Evolutionary conservation across 2,329 filamentous ascomycete species (phyloP).

Genomic region (Paecilomyces dactylethromorphus): DNA sequence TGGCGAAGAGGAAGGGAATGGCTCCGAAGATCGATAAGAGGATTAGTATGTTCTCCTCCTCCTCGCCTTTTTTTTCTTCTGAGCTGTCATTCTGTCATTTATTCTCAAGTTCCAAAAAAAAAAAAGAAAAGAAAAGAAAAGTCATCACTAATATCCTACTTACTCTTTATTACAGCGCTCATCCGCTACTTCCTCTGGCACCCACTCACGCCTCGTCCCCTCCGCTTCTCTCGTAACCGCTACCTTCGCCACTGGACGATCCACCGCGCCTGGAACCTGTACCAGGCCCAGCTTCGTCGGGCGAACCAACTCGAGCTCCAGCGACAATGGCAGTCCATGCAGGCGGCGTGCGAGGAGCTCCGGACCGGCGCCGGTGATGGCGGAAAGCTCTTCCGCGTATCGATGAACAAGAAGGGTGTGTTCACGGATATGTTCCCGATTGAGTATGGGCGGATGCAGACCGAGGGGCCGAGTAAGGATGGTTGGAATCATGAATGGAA

Average conservation of each 20-base stretch:
- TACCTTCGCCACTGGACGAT: conserved; percentile 97
- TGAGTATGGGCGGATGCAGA: conserved; percentile 71
- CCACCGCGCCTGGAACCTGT: conserved; percentile 88
- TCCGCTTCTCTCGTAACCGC: conserved; percentile 82
- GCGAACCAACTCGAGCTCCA: conserved; percentile 64
- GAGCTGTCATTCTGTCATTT: conserved; percentile 5
- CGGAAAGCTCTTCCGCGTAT: conserved; percentile 68
- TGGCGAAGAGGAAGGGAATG: conserved; percentile 33
- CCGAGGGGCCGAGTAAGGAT: conserved; percentile 68
- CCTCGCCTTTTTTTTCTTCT: background rate
- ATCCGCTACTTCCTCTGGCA: conserved; percentile 67
- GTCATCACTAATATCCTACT: background rate
- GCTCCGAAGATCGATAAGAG: conserved; percentile 28
- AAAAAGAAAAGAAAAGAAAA: conserved; percentile 1
- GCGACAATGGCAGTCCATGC: conserved; percentile 76
- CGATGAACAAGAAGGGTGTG: conserved; percentile 85
- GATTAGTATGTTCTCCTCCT: conserved; percentile 35
- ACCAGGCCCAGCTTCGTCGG: conserved; percentile 62
- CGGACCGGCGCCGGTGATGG: conserved; percentile 46
- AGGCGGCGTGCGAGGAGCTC: conserved; percentile 77
- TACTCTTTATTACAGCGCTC: conserved; percentile 37
- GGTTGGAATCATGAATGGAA: conserved; percentile 97
- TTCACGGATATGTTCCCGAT: conserved; percentile 74
- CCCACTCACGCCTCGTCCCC: conserved; percentile 63
- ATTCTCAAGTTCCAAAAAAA: conserved; percentile 8